Base-by-base conservation (phyloP, 495 filamentous ascomycete genomes). In the Mycothermus thermophilus region DNA sequence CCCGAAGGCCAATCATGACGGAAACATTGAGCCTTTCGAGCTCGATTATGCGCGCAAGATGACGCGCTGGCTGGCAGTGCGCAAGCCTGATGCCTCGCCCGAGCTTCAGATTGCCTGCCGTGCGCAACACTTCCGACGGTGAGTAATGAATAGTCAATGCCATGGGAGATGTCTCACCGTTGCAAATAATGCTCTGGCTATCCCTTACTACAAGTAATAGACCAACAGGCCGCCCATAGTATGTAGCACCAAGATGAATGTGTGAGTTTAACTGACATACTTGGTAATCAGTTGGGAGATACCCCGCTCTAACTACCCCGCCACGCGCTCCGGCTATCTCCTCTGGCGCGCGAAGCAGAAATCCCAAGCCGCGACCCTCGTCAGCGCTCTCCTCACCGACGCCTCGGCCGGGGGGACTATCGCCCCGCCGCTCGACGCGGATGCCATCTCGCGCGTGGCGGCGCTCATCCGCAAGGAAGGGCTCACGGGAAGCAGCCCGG, bases 241-340 rank as follows among this genome's bases (percentile, higher is more conserved):
- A n/a, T n/a, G n/a, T n/a, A n/a, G n/a, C n/a, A n/a, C n/a, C n/a
- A n/a, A n/a, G n/a, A n/a, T n/a, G n/a, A n/a, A n/a, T n/a, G n/a
- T n/a, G n/a, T n/a, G n/a, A n/a, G n/a, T n/a, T n/a, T n/a, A n/a
- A n/a, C n/a, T n/a, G n/a, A n/a, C n/a, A n/a, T n/a, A n/a, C n/a
- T n/a, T n/a, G n/a, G n/a, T n/a, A n/a, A n/a, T n/a, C n/a, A 78
- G 83, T 46, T 90, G 80, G 80, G 79, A 87, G 56, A 67, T 85
- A 10, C 79, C 80, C 0, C 75, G 83, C 16, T 52, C 52, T 38
- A 69, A 60, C 26, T 86, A 83, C 55, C 76, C 81, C 8, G 64
- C 66, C 52, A 82, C 71, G 4, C 74, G 77, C 39, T 38, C 67
- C 3, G 83, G 83, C 11, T 90, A 90, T 43, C 71, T 82, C 35